phyloP scores from a whole-genome alignment of 2,329 filamentous ascomycete species.

The Pyrenophora graminea region DNA sequence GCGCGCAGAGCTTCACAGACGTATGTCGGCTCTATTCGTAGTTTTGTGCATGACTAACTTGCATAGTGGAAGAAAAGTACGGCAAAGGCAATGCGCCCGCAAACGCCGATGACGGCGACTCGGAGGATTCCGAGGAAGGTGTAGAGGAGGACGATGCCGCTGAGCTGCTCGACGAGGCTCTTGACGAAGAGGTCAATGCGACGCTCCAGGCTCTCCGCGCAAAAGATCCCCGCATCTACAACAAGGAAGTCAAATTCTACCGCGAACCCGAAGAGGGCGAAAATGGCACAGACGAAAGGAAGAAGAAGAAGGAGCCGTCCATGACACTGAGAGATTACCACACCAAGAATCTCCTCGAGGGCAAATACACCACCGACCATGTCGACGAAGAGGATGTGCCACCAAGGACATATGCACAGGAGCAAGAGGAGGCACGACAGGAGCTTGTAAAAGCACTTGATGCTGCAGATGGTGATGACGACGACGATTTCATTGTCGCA shows the following conservation, averaged over 20 bases:
- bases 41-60: conserved; percentile 23
- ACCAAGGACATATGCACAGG: conserved; percentile 78
- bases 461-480: conserved; percentile 55
- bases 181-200: conserved; percentile 85
- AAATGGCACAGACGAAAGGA: conserved; percentile 46
- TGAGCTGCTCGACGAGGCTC: conserved; percentile 79
- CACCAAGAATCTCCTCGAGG: conserved; percentile 81
- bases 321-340: conserved; percentile 91
- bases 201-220: conserved; percentile 84
- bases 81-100: conserved; percentile 52
- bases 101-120: conserved; percentile 54
- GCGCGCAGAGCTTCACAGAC: conserved; percentile 77
- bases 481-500: conserved; percentile 72
- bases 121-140: conserved; percentile 56
- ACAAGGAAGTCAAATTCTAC: conserved; percentile 79
- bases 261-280: conserved; percentile 62
- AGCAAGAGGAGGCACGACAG: conserved; percentile 82
- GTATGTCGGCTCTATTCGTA: conserved; percentile 50
- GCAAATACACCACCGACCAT: conserved; percentile 63
- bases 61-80: conserved; percentile 85
- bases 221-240: conserved; percentile 91
- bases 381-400: conserved; percentile 56
- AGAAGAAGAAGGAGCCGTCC: conserved; percentile 67
- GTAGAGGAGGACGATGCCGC: conserved; percentile 91
- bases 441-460: conserved; percentile 81